Evolutionary conservation across 306 rosid species (phyloP).

Genomic region (Arachis stenosperma): DNA sequence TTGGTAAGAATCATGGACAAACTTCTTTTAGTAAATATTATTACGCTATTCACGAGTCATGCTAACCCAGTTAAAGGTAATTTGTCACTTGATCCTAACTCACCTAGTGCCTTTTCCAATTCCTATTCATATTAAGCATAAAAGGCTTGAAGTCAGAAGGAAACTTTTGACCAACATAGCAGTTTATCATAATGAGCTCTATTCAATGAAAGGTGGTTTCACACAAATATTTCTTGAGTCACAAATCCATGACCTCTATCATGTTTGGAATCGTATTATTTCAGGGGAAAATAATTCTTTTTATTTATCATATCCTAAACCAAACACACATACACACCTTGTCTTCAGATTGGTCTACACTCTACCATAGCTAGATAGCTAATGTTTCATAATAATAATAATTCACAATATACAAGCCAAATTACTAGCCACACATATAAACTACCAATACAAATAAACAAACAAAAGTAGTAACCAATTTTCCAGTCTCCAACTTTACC

Average conservation of each 20-base stretch:
- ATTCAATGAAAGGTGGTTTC: background rate
- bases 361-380: background rate
- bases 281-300: background rate
- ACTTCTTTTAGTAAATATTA: background rate
- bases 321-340: background rate
- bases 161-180: background rate
- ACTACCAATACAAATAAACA: too few species aligned
- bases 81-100: background rate
- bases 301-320: background rate
- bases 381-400: background rate
- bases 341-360: background rate
- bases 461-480: background rate
- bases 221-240: background rate
- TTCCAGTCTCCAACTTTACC: background rate
- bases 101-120: background rate
- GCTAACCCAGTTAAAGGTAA: background rate
- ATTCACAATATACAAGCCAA: slow-evolving; percentile 10
- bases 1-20: slow-evolving; percentile 29
- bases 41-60: slow-evolving; percentile 26
- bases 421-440: background rate
- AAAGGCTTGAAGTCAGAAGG: background rate
- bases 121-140: background rate
- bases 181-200: background rate
- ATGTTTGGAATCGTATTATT: background rate
- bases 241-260: background rate